Evolutionary conservation across 352 stramenopile species (phyloP), one percentile per base, ranked within the genome.

Genomic region (Pythium phragmitis): DNA sequence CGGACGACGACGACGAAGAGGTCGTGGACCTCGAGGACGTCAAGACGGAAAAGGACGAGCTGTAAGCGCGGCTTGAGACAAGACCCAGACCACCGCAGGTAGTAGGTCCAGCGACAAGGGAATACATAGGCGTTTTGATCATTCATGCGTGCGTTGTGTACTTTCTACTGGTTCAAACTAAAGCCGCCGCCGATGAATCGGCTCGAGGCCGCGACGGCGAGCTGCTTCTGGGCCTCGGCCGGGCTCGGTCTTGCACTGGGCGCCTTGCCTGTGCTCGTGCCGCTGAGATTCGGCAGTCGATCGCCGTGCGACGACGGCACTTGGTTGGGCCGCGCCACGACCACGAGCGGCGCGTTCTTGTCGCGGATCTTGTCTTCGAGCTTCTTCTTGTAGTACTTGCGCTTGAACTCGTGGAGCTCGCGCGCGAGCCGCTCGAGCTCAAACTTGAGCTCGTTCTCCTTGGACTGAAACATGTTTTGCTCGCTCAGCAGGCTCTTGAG

Each of bases 401-500:
- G 85, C 69, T 98, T 98, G 67, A 97, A 95, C 53, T 98, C 95
- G 57, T 97, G 85, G 21, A 98, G 69, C 58, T 98, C 94, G 7
- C 89, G 77, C 12, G 83, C 87, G 11, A 98, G 75, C 3, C 91
- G 86, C 70, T 98, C 92, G 45, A 98, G 92, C 72, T 98, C 94
- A 63, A 97, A 98, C 63, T 98, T 98, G 63, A 98, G 92, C 63
- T 98, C 94, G 65, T 97, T 96, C 43, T 98, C 90, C 68, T 96
- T 92, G 14, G 88, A 87, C 64, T 95, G 80, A 58, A 97, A 94
- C 97, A 99, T 99, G 73, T 99, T 99, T 59, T 99, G 92, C 66
- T 99, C 96, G 56, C 85, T 93, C 33, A 97, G 87, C 74, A 99
- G 92, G 19, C 92, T 96, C 75, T 98, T 98, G 79, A 99, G 93